These are phyloP conservation scores for Talaromyces stipitatus DNA, from an alignment of 495 filamentous ascomycete genomes.

Conservation along the genomic window DNA sequence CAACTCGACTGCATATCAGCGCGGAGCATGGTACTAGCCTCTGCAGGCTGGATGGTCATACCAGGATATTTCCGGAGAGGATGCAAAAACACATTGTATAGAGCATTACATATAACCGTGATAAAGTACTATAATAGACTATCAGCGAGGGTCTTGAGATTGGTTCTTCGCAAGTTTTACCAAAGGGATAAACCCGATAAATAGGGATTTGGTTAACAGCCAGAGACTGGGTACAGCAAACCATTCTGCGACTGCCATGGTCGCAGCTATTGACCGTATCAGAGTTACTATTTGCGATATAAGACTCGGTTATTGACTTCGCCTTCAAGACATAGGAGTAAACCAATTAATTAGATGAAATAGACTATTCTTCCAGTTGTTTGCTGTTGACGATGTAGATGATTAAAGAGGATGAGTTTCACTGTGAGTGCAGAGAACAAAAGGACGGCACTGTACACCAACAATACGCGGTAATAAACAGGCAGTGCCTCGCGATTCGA, in stretches of 20 bases:
- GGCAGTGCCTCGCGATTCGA: not conserved
- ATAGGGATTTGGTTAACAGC: not conserved
- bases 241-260: not conserved
- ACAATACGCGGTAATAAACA: not conserved
- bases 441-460: not conserved
- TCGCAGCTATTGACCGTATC: not conserved
- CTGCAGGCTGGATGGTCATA: conserved; percentile 7
- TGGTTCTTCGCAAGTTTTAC: not conserved
- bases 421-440: not conserved
- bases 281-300: not conserved
- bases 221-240: not conserved
- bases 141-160: not conserved
- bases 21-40: not conserved
- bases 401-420: not conserved
- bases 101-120: not conserved
- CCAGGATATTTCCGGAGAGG: conserved; percentile 20
- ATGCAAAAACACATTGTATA: conserved; percentile 23
- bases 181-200: not conserved
- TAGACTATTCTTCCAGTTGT: not conserved
- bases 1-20: not conserved
- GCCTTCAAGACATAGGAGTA: too few relatives aligned
- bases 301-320: not conserved
- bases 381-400: not conserved
- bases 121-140: not conserved
- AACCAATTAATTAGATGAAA: too few relatives aligned